Evolutionary conservation across 257 asterid genomes (phyloP), one percentile per base, ranked within the genome.

Genomic region (Verbena officinalis): DNA sequence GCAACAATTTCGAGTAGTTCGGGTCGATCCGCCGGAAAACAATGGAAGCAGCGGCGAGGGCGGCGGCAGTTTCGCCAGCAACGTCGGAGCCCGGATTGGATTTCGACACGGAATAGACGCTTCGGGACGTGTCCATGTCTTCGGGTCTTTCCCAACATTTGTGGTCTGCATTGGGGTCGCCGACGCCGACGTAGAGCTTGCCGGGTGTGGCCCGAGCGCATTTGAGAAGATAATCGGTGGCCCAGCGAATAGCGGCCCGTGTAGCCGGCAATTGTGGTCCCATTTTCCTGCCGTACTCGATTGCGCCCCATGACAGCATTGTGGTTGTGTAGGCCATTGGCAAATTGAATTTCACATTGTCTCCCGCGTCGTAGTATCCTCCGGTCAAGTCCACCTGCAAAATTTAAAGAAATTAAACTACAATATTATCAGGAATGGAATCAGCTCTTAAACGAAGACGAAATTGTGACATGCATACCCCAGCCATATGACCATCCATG

Each of bases 101-200:
- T 0, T 86, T 55, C 0, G 96, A 86, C 11, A 91, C 94, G 0
- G 70, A 88, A 55, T 79, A 91, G 3, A 83, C 90, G 21, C 42
- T 74, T 17, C 98, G 69, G 1, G 60, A 13, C 1, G 96, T 83
- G 82, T 88, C 98, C 95, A 91, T 91, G 21, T 91, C 96, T 54
- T 91, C 97, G 0, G 97, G 97, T 77, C 97, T 76, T 72, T 88
- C 91, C 96, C 97, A 91, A 15, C 98, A 91, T 36, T n/a, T 73
- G 42, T 91, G 98, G 77, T 91, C 98, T 1, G 78, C 55, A 34
- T 75, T 83, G 3, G 98, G 92, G 19, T 91, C 96, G 0, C 98
- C 98, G 0, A 91, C 96, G 7, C 95, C 95, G 0, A 91, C 96
- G 59, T 84, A 91, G 54, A 91, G 86, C 71, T 59, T 75, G n/a